Base-by-base conservation (phyloP, 306 rosid species). In the Lathyrus tuberosus region DNA sequence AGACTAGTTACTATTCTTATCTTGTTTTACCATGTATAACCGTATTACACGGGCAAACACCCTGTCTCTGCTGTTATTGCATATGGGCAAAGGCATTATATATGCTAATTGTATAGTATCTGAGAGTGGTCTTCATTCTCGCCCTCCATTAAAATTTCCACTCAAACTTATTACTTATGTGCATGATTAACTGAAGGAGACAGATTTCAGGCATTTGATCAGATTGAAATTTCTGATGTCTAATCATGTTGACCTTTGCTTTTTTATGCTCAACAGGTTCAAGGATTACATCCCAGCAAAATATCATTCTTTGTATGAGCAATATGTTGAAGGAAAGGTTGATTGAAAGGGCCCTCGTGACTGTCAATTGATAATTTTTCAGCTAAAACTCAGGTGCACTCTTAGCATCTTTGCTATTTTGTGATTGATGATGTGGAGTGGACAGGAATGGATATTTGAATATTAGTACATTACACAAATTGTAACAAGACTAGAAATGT, bases 281-380 rank as follows among this genome's bases (percentile, higher is more conserved):
- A 93, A 90, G 86, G 88, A 86, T 77, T 88, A 85, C 79, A 76
- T 93, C 73, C 96, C 97, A 40, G 84, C 85, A 67, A 90, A 90
- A 78, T 84, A 86, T 77, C 96, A 93, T 80, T 80, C 94, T 61
- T 68, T 86, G 72, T 90, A 93, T 68, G 97, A 88, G 73, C 84
- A 81, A 65, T 75, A 82, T 72, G 77, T 85, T 76, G 86, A 61
- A 71, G 78, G 66, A 62, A 84, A 76, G 48, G 43, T 57, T 72
- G 43, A 65, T 33, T 44, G 41, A 60, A 64, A 65, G 67, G 54
- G 49, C 62, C 65, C 57, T 59, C 22, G 4, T 67, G 66, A 62
- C 42, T 42, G 33, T 65, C 38, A 0, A 54, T 47, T 56, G 70
- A 30, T 16, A 44, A 37, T 14, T 44, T 64, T 56, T 82, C 62